Conservation (phyloP, 73 alveolate species). For the Paramecium caudatum region DNA sequence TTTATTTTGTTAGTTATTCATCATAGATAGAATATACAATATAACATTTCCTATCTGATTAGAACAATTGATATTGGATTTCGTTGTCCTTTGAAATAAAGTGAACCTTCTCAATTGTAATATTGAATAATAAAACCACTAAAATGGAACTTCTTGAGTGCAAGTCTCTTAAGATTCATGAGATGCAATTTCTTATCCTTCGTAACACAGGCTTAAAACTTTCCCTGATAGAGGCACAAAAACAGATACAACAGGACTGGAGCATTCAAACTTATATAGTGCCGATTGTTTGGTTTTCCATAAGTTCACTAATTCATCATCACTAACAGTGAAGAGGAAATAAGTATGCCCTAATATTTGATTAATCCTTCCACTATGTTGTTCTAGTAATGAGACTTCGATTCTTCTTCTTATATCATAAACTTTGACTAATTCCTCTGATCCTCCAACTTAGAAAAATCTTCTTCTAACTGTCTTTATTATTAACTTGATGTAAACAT, state of each 20-base stretch:
- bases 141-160: slow-evolving; percentile 37
- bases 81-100: slow-evolving; percentile 1
- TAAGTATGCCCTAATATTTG: background rate
- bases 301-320: slow-evolving; percentile 29
- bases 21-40: slow-evolving; percentile 32
- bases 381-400: slow-evolving; percentile 36
- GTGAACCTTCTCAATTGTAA: slow-evolving; percentile 4
- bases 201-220: background rate
- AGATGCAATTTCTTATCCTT: slow-evolving; percentile 29
- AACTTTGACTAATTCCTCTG: slow-evolving; percentile 54
- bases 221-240: slow-evolving; percentile 25
- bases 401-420: slow-evolving; percentile 54
- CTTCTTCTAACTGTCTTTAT: too few species aligned
- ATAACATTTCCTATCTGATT: slow-evolving; percentile 44
- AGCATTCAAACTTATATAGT: background rate
- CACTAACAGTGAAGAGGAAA: slow-evolving; percentile 46
- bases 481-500: too few species aligned
- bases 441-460: slow-evolving; percentile 38
- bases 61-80: background rate
- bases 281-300: slow-evolving; percentile 53
- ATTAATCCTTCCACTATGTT: slow-evolving; percentile 30
- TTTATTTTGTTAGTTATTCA: too few species aligned
- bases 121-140: background rate
- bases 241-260: background rate
- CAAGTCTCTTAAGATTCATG: slow-evolving; percentile 36